Base-by-base conservation (phyloP, 164 flowering plant species). In the Liriodendron chinense region DNA sequence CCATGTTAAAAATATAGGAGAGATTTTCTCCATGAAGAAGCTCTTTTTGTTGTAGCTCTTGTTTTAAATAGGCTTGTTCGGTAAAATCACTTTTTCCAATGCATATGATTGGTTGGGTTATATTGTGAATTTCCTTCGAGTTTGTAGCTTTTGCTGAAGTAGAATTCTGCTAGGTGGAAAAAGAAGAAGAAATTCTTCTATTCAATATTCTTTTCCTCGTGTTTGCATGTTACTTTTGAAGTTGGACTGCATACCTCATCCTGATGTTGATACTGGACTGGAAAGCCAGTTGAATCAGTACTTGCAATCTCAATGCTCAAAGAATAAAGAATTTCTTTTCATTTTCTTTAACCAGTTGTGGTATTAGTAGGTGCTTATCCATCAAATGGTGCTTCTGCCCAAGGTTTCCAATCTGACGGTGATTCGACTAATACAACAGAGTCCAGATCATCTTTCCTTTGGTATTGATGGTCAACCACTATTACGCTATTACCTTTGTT, bases 341-440 rank as follows among this genome's bases (percentile, higher is more conserved):
- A 56, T 56, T 56, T 56, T 56, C 61, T 12, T 18, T 56, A 56
- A 56, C 61, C 61, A 56, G 20, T 12, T 64, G 18, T 56, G 20
- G 14, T 18, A 62, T 80, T 89, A 79, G 74, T 87, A 71, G 97
- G 94, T 79, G 93, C 92, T 78, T 83, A 84, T 80, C 87, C 85
- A 65, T 78, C 92, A 69, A 90, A 90, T 83, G 93, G 91, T 74
- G 76, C 82, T 63, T 75, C 79, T 21, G 77, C 79, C 69, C 91
- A 85, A 65, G 86, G 87, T 24, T 77, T 77, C 47, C 93, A 89
- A 68, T 75, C 90, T 76, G 94, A 89, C 47, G 82, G 82, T 47
- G 96, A 96, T 78, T 81, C 90, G 22, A 84, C 87, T 20, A 93
- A 92, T 84, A 91, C 96, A 67, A 96, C 99, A 22, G 98, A 89